phyloP scores from a whole-genome alignment of 257 asterid species.

The Forsythia viridissima region DNA sequence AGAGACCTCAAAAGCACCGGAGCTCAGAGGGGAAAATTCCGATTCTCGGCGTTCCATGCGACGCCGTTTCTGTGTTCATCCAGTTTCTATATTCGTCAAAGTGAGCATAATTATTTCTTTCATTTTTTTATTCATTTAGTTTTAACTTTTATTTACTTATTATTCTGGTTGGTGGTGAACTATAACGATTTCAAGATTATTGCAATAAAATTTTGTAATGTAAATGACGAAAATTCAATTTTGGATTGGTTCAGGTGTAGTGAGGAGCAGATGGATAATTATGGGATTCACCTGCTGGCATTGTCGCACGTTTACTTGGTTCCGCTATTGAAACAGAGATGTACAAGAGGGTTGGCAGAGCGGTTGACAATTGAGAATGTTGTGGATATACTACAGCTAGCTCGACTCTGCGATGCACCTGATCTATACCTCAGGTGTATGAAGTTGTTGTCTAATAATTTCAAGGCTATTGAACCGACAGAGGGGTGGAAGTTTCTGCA shows the following conservation, averaged over 20 bases:
- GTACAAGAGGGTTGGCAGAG: conserved; percentile 52
- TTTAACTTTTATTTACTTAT: background rate
- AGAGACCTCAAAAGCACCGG: conserved; percentile 57
- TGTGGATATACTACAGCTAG: conserved; percentile 89
- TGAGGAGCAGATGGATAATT: conserved; percentile 74
- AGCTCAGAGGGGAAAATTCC: conserved; percentile 52
- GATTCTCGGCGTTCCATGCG: conserved; percentile 84
- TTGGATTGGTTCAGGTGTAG: conserved; percentile 48
- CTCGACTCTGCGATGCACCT: conserved; percentile 86
- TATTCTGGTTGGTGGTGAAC: conserved; percentile 23
- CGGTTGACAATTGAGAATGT: conserved; percentile 54
- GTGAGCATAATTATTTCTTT: conserved; percentile 41
- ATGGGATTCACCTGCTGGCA: conserved; percentile 77
- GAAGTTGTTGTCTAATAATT: conserved; percentile 52
- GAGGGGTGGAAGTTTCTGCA: conserved; percentile 94
- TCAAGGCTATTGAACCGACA: conserved; percentile 65
- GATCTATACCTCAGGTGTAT: conserved; percentile 73
- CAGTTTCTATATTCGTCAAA: conserved; percentile 66
- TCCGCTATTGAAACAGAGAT: conserved; percentile 75
- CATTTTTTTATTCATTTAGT: background rate
- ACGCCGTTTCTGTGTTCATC: conserved; percentile 73
- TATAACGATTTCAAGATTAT: conserved; percentile 10
- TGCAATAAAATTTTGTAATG: background rate
- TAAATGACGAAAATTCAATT: background rate
- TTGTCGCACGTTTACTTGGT: conserved; percentile 88